Percentiles rank a stretch among this genome's conserved stretches.
phyloP scores from a whole-genome alignment of 345 rosid species.

The Gossypium bickii region DNA sequence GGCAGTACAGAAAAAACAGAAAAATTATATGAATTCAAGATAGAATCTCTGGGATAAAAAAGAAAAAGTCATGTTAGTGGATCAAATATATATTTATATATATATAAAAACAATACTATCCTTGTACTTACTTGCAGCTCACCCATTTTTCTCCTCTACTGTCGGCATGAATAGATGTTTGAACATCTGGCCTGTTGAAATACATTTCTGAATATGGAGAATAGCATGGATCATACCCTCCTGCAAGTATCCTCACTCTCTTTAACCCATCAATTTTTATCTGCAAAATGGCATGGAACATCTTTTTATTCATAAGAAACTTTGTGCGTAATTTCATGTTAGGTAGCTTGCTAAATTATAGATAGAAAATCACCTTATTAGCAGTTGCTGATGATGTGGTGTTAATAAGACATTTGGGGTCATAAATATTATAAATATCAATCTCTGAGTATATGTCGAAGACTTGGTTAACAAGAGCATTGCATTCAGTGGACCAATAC shows the following conservation, averaged over 20 bases:
- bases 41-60: constrained; percentile 23
- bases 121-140: constrained; percentile 44
- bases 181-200: constrained; percentile 53
- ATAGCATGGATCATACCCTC: constrained; percentile 58
- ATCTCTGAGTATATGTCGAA: constrained; percentile 41
- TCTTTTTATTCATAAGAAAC: not conserved
- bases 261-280: constrained; percentile 18
- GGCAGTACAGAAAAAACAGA: constrained; percentile 46
- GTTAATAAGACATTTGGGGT: constrained; percentile 40
- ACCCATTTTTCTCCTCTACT: constrained; percentile 32
- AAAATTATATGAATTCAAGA: constrained; percentile 29
- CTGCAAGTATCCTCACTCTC: constrained; percentile 35
- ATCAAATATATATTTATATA: not conserved
- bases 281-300: not conserved
- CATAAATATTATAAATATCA: constrained; percentile 58
- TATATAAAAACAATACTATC: not conserved
- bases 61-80: not conserved
- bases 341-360: not conserved
- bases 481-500: constrained; percentile 41
- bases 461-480: constrained; percentile 28
- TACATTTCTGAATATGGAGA: constrained; percentile 34
- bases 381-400: constrained; percentile 15
- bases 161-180: constrained; percentile 44
- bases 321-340: not conserved
- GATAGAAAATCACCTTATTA: not conserved